Evolutionary conservation across 495 filamentous ascomycete species (phyloP), one percentile per base, ranked within the genome.

Genomic region (Antarctomyces pellizariae): DNA sequence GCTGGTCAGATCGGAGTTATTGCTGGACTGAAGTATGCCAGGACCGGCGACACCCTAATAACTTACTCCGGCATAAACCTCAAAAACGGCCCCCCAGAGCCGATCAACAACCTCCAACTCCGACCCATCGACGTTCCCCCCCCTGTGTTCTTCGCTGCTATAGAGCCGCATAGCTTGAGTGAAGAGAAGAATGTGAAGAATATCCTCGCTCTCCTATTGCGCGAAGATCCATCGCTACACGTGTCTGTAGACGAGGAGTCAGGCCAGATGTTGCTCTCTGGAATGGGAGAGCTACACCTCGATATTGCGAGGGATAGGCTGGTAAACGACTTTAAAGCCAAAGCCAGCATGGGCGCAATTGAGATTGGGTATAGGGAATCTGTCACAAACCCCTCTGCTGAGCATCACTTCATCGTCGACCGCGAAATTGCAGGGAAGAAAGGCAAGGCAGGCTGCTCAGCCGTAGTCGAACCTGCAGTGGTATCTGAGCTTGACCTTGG

Each of bases 231-330:
- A 11, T 90, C 78, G 45, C 51, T 99, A n/a, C 65, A 83, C 13
- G 67, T 92, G 41, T 71, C 54, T 24, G 51, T 73, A 12, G 79
- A 95, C 40, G 72, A 83, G 36, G 89, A 93, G 42, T 80, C 78
- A 0, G 86, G 83, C 1, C 84, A 92, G 36, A 92, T 82, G 10
- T 70, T 90, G 5, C 56, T 99, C 1, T 78, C 75, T 19, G 89
- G 89, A 7, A 99, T 99, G 89, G 89, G 89, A 2, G 78, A 91
- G 28, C 64, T 99, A n/a, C 89, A 99, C 45, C 66, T 99, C 2
- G 89, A 99, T 36, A 86, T 99, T 18, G 82, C 89, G 2, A 57
- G 72, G 15, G 79, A 95, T 48, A 62, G 84, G 12, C 65, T 99
- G 4, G 61, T 84, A 28, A 71, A 73, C 18, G 78, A 93, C 36